These are phyloP conservation scores for Claviceps purpurea DNA, from an alignment of 2,329 filamentous ascomycete genomes.

Conservation along the genomic window DNA sequence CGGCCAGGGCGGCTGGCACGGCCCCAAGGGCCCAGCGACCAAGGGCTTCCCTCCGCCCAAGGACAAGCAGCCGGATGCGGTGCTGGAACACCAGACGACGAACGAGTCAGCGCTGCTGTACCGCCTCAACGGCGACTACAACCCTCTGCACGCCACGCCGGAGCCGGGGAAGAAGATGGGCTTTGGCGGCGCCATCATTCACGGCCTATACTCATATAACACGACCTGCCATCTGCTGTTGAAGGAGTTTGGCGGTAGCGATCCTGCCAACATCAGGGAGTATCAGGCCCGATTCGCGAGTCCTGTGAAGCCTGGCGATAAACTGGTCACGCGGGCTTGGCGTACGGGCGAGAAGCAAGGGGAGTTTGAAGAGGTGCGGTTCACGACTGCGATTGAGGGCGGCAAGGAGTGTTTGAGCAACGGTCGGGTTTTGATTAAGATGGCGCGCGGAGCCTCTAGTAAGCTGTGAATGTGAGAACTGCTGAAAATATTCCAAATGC, in stretches of 20 bases:
- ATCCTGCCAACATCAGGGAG: conserved; percentile 71
- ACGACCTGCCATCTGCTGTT: conserved; percentile 60
- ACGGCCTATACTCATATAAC: conserved; percentile 84
- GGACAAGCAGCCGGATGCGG: conserved; percentile 58
- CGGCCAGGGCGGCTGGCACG: conserved; percentile 70
- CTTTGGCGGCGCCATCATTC: conserved; percentile 78
- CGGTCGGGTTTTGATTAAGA: conserved; percentile 65
- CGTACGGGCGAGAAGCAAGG: conserved; percentile 51
- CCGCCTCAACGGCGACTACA: conserved; percentile 85
- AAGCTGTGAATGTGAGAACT: conserved; percentile 38
- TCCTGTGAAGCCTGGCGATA: conserved; percentile 73
- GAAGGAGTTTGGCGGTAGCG: conserved; percentile 57
- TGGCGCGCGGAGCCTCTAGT: conserved; percentile 40
- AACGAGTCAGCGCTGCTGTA: conserved; percentile 64
- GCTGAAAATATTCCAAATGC: too few species aligned
- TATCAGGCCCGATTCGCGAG: conserved; percentile 82
- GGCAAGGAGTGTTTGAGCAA: conserved; percentile 83
- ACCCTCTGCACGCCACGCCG: conserved; percentile 78
- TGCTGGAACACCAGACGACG: conserved; percentile 57
- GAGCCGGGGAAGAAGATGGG: conserved; percentile 82
- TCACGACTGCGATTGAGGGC: conserved; percentile 62
- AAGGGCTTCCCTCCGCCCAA: conserved; percentile 66
- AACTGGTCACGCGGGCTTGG: conserved; percentile 73
- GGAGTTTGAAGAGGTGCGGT: conserved; percentile 69
- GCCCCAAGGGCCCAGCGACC: conserved; percentile 75